phyloP scores from a whole-genome alignment of 2,329 filamentous ascomycete genomes.

The Byssochlamys sp. region DNA sequence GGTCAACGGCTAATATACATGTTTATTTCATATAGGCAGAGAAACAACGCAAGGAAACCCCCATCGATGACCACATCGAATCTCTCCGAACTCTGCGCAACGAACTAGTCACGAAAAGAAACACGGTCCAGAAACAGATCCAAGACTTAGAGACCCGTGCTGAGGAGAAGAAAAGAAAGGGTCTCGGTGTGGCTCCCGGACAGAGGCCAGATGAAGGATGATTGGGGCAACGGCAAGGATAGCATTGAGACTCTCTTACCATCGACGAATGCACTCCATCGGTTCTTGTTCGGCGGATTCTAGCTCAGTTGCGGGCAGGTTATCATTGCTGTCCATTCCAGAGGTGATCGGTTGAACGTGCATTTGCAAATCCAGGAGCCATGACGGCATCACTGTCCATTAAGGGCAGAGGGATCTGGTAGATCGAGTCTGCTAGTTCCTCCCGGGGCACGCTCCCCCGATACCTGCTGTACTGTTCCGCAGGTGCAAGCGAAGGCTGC shows the following conservation, averaged over 20 bases:
- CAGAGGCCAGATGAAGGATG: constrained; percentile 12
- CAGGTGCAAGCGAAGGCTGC: not conserved
- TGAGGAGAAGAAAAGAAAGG: constrained; percentile 31
- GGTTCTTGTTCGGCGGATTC: not conserved
- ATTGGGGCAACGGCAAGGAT: not conserved
- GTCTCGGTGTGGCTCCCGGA: constrained; percentile 18
- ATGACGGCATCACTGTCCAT: not conserved
- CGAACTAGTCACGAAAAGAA: constrained; percentile 43
- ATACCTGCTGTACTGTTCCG: not conserved
- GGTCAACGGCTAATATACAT: not conserved
- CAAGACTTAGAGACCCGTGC: constrained; percentile 38
- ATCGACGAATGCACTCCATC: not conserved
- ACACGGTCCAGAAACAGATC: constrained; percentile 49
- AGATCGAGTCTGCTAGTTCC: not conserved
- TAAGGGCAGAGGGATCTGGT: not conserved
- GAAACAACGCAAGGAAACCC: constrained; percentile 41
- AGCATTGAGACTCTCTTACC: not conserved
- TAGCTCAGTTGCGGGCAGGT: not conserved
- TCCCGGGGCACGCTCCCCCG: not conserved
- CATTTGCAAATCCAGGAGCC: not conserved
- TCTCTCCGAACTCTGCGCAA: constrained; percentile 43
- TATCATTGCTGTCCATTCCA: not conserved
- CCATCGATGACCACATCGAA: constrained; percentile 46
- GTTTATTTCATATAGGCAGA: constrained; percentile 27
- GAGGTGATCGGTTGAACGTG: not conserved